Conservation (phyloP, 208 protist species). For the Acanthamoeba royreba region DNA sequence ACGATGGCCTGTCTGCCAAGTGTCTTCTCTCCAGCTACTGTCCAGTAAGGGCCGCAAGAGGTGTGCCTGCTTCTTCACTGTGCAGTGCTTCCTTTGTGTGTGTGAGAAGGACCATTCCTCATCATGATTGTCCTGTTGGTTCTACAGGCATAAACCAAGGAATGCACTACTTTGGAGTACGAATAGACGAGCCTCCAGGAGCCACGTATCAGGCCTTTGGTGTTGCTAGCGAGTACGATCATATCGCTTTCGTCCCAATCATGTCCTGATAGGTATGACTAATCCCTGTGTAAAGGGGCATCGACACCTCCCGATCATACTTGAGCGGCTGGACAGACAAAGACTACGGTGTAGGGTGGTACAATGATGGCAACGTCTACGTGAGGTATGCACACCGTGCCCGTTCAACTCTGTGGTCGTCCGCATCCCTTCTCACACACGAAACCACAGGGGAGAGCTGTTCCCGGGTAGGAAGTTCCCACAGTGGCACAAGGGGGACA, state of each 20-base stretch:
- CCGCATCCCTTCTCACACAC: neutral
- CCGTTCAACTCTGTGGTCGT: neutral
- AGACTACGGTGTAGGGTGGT: neutral
- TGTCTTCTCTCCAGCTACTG: neutral
- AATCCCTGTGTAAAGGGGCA: neutral
- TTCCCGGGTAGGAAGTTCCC: neutral
- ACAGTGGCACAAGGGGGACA: neutral
- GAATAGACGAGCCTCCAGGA: neutral
- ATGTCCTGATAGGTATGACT: neutral
- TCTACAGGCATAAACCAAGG: neutral
- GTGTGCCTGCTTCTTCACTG: too few species aligned
- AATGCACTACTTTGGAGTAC: conserved; percentile 1
- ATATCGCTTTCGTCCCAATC: too few species aligned
- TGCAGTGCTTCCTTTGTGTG: neutral
- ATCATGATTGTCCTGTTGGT: neutral
- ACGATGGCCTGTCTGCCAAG: neutral
- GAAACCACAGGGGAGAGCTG: neutral
- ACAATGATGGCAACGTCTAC: conserved; percentile 13
- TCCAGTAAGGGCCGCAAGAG: neutral
- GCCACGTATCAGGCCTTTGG: conserved; percentile 2
- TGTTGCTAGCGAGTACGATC: neutral
- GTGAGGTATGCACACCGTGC: too few species aligned
- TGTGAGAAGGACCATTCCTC: too few species aligned
- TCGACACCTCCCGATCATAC: neutral
- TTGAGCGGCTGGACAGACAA: neutral